Evolutionary conservation across 2,329 filamentous ascomycete genomes (phyloP).

Genomic region (Fusarium burgessii): DNA sequence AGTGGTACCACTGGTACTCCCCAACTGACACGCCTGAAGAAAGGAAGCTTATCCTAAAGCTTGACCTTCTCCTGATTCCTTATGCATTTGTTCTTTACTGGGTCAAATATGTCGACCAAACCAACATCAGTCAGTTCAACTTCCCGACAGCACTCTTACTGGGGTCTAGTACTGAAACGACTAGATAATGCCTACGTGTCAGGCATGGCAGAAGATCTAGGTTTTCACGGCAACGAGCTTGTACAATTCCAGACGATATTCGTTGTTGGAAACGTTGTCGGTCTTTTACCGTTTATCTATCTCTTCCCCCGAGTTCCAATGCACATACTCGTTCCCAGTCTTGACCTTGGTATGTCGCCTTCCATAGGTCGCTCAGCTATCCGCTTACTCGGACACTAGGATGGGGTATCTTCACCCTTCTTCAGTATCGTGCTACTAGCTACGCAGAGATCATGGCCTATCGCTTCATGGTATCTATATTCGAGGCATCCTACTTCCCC

Average conservation of each 20-base stretch:
- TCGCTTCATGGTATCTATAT: background rate
- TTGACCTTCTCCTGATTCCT: background rate
- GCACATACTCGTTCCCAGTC: background rate
- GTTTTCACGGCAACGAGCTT: background rate
- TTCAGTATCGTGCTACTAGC: background rate
- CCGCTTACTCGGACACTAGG: background rate
- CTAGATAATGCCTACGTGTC: background rate
- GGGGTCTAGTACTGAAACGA: accelerated
- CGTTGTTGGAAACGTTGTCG: background rate
- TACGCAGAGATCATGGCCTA: background rate
- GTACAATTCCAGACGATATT: background rate
- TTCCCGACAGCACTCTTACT: accelerated
- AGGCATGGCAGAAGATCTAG: background rate
- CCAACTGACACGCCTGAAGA: background rate
- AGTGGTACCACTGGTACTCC: background rate
- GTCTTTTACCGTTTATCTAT: background rate
- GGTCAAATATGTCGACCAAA: background rate
- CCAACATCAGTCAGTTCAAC: background rate
- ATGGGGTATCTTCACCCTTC: background rate
- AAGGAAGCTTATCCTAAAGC: background rate
- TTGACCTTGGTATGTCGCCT: background rate
- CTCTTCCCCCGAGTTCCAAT: background rate
- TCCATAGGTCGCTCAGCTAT: no score
- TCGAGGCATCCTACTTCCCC: background rate
- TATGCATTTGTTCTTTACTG: background rate